Conservation (phyloP, 75 land plant genomes). For the Pseudotsuga menziesii region DNA sequence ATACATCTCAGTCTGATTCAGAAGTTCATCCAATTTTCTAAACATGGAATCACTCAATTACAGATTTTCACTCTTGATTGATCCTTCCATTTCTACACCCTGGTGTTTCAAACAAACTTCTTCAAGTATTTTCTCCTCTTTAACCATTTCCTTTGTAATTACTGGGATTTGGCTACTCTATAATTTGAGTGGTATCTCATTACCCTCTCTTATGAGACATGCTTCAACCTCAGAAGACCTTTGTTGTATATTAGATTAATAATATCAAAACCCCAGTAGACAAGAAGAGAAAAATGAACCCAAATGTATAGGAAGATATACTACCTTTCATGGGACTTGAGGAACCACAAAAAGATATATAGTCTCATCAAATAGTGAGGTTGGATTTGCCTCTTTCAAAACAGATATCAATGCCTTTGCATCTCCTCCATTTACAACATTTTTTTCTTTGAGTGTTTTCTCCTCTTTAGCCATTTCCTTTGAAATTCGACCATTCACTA, state of each 20-base stretch:
- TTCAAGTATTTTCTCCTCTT: slow-evolving; percentile 48
- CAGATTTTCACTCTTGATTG: neutral
- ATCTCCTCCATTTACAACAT: slow-evolving; percentile 1
- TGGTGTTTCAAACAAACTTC: neutral
- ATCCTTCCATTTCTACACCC: neutral
- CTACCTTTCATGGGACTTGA: too few species aligned
- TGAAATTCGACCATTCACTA: slow-evolving; percentile 39
- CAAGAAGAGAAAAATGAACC: too few species aligned
- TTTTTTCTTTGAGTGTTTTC: neutral
- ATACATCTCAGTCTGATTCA: slow-evolving; percentile 31
- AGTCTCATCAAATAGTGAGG: too few species aligned
- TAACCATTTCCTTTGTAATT: slow-evolving; percentile 46
- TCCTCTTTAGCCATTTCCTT: slow-evolving; percentile 63
- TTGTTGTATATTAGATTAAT: neutral
- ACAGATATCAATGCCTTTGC: slow-evolving; percentile 63
- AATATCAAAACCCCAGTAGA: neutral
- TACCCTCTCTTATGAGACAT: slow-evolving; percentile 11
- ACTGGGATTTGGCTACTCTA: slow-evolving; percentile 37
- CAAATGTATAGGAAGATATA: too few species aligned
- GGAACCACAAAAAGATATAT: neutral
- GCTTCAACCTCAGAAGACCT: neutral
- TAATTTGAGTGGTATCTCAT: neutral
- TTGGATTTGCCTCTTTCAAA: slow-evolving; percentile 29
- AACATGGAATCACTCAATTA: slow-evolving; percentile 8
- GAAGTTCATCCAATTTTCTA: slow-evolving; percentile 33